Conservation (phyloP, 768 basidiomycete species). For the Royoungia palumana region DNA sequence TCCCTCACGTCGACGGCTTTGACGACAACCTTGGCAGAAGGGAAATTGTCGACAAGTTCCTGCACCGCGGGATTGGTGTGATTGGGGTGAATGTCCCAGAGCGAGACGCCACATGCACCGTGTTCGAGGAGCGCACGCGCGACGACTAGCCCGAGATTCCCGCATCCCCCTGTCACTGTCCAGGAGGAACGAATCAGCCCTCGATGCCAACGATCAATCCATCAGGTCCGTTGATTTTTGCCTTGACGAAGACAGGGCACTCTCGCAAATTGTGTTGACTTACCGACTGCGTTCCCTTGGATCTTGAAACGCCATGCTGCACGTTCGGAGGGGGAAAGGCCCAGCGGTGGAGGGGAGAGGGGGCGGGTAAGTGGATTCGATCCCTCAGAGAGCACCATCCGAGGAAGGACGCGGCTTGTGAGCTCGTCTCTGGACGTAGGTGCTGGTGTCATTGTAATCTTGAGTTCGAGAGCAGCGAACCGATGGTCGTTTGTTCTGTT, state of each 20-base stretch:
- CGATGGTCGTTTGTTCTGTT: too few relatives aligned
- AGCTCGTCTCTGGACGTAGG: slow-evolving; percentile 23
- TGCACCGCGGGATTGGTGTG: slow-evolving; percentile 5
- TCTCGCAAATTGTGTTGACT: slow-evolving; percentile 1
- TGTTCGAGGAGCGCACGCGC: slow-evolving; percentile 44
- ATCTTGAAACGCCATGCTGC: slow-evolving; percentile 37
- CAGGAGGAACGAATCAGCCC: background rate
- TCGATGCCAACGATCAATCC: background rate
- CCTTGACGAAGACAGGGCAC: background rate
- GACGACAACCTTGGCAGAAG: slow-evolving; percentile 32
- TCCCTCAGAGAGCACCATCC: slow-evolving; percentile 33
- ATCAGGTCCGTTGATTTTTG: background rate
- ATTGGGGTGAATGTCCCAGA: slow-evolving; percentile 24
- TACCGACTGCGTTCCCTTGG: slow-evolving; percentile 41
- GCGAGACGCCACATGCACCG: slow-evolving; percentile 30
- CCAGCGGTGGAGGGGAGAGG: slow-evolving; percentile 14
- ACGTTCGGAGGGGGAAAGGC: slow-evolving; percentile 21
- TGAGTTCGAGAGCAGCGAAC: too few relatives aligned
- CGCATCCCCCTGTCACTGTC: slow-evolving; percentile 44
- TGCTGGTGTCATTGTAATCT: slow-evolving; percentile 10
- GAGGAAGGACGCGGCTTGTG: slow-evolving; percentile 27
- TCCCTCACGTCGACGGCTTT: slow-evolving; percentile 35
- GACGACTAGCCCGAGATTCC: slow-evolving; percentile 36
- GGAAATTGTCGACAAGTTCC: slow-evolving; percentile 25
- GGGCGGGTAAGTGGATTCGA: slow-evolving; percentile 34